Percentiles rank a stretch among this genome's conserved stretches.
These are phyloP conservation scores for Osmanthus fragrans DNA, from an alignment of 257 asterid genomes.

Conservation along the genomic window DNA sequence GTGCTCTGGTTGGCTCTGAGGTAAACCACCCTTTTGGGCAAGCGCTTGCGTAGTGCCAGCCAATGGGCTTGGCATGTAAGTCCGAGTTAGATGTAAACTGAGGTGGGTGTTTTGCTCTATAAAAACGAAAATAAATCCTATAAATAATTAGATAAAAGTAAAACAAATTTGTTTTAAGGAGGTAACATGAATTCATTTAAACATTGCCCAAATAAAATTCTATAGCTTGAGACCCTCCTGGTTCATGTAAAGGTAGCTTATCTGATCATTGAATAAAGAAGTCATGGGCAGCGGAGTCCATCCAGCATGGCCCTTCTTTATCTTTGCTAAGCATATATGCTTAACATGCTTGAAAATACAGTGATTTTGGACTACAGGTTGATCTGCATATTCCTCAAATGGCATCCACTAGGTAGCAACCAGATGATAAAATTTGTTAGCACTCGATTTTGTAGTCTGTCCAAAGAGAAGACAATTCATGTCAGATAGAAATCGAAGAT, in stretches of 20 bases:
- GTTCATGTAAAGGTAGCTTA: slow-evolving; percentile 58
- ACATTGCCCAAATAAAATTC: background rate
- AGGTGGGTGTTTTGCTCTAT: background rate
- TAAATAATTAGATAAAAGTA: too few relatives aligned
- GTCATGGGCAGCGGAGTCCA: slow-evolving; percentile 49
- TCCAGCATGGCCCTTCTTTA: slow-evolving; percentile 49
- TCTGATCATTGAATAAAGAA: slow-evolving; percentile 36
- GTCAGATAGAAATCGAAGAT: background rate
- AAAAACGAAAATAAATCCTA: too few relatives aligned
- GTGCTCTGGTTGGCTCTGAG: background rate
- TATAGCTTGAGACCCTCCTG: slow-evolving; percentile 37
- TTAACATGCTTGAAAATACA: slow-evolving; percentile 49
- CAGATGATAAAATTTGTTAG: background rate
- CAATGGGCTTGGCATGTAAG: background rate
- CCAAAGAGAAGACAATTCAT: background rate
- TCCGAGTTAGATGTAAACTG: background rate
- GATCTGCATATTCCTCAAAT: slow-evolving; percentile 57
- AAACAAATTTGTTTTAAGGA: background rate
- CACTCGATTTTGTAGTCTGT: background rate
- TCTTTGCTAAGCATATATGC: slow-evolving; percentile 55
- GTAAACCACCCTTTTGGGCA: background rate
- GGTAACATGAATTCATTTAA: background rate
- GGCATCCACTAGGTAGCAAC: slow-evolving; percentile 67
- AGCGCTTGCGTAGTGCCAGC: background rate
- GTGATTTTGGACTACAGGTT: slow-evolving; percentile 41